Base-by-base conservation (phyloP, 208 protist species). In the Leishmania braziliensis region DNA sequence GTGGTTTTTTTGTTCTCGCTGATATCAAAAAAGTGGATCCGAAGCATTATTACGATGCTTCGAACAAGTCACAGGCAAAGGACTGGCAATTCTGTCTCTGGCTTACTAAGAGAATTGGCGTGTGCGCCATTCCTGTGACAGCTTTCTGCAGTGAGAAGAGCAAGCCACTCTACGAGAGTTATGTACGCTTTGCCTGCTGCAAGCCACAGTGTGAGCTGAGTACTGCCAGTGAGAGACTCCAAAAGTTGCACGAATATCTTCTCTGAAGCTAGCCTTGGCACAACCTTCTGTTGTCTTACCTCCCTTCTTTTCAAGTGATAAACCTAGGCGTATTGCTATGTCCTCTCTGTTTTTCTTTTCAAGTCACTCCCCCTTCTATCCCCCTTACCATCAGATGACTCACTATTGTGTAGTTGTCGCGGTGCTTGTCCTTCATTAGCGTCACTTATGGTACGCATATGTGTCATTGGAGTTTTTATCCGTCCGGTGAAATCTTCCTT, bases 11-110 rank as follows among this genome's bases (percentile, higher is more conserved):
- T 78, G 85, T 97, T 2, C 68, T 98, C 23, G 95, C 93, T 53
- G 91, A 98, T 78, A 97, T 95, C 43, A 88, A 85, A 9, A 81
- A 86, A 50, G 86, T 98, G 26, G 88, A 91, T 39, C 88, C 89
- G 20, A 88, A 88, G 78, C 88, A 93, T 80, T 96, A 89, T 80
- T 90, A 90, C 63, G 84, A 95, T 74, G 85, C 86, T 1, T 75
- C 86, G 18, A 89, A 93, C 71, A 92, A 50, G 70, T 53, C 72
- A 0, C 81, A 90, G 48, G 84, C 87, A 36, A 87, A 85, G 46
- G 96, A 99, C 83, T 97, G 92, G 84, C 90, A 97, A 71, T 95
- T 98, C 48, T 96, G 93, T 80, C 82, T 92, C 23, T 98, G 95
- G 95, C 77, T 99, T 9, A 98, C 92, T 14, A 91, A 90, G 43